phyloP scores from a whole-genome alignment of 2,329 filamentous ascomycete species.

The Monosporascus sp. region DNA sequence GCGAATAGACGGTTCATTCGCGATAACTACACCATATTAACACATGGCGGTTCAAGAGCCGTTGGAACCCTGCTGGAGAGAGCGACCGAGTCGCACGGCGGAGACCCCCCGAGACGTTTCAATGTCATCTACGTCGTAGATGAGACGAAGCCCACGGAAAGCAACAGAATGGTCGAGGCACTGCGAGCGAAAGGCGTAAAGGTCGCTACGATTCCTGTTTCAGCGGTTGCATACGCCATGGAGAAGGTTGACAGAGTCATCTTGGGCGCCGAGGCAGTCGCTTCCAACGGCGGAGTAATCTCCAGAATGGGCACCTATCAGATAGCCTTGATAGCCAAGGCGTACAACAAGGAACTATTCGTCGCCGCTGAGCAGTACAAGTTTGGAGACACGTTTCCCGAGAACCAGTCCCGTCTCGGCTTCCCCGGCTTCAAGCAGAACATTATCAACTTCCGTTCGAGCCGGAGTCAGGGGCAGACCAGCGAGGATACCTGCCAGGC shows the following conservation, averaged over 20 bases:
- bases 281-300: conserved; percentile 90
- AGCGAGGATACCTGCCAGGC: conserved; percentile 4
- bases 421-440: conserved; percentile 33
- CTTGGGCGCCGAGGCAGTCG: conserved; percentile 76
- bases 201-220: conserved; percentile 74
- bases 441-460: conserved; percentile 26
- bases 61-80: conserved; percentile 71
- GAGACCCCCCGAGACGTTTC: conserved; percentile 57
- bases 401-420: conserved; percentile 58
- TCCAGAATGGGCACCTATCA: conserved; percentile 82
- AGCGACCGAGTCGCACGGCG: conserved; percentile 59
- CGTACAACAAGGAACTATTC: conserved; percentile 64
- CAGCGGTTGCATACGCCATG: conserved; percentile 74
- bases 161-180: conserved; percentile 62
- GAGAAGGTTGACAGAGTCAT: conserved; percentile 64
- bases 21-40: conserved; percentile 77
- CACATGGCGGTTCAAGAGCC: conserved; percentile 81
- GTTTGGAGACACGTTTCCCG: conserved; percentile 81
- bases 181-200: conserved; percentile 71
- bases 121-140: conserved; percentile 75
- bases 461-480: conserved; percentile 7
- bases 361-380: conserved; percentile 96
- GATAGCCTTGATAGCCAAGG: conserved; percentile 74
- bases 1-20: conserved; percentile 61
- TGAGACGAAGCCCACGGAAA: conserved; percentile 52